These are phyloP conservation scores for Arabidopsis hybrid DNA, from an alignment of 441 rosid genomes.

Conservation along the genomic window DNA sequence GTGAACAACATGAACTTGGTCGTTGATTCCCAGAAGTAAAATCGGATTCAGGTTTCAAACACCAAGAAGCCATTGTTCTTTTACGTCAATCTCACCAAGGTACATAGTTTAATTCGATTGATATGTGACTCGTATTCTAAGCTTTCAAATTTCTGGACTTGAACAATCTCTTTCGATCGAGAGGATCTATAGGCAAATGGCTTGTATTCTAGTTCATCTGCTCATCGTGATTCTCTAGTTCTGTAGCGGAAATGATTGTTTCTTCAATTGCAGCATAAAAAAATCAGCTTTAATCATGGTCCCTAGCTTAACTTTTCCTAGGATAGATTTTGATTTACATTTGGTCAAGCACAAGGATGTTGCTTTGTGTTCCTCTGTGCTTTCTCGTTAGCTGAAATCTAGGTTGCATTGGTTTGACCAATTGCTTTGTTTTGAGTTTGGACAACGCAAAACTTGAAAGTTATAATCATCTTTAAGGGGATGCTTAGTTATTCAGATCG, in stretches of 20 bases:
- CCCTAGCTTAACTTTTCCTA: not conserved
- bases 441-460: not conserved
- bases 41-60: slow-evolving; percentile 91
- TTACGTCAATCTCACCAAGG: slow-evolving; percentile 97
- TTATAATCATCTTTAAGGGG: slow-evolving; percentile 16
- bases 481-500: slow-evolving; percentile 9
- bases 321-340: slow-evolving; percentile 24
- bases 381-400: slow-evolving; percentile 4
- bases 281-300: slow-evolving; percentile 1
- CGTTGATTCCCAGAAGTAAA: slow-evolving; percentile 62
- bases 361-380: slow-evolving; percentile 29
- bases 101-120: slow-evolving; percentile 11
- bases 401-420: slow-evolving; percentile 15
- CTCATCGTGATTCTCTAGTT: slow-evolving; percentile 10
- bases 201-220: too few relatives aligned
- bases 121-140: not conserved
- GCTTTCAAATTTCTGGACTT: not conserved
- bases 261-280: slow-evolving; percentile 9
- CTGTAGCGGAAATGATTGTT: not conserved
- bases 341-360: not conserved
- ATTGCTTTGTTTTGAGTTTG: slow-evolving; percentile 13
- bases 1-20: slow-evolving; percentile 62
- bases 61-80: slow-evolving; percentile 92
- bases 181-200: too few relatives aligned
- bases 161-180: not conserved